These are phyloP conservation scores for Thuidium tamariscinum DNA, from an alignment of 225 moss, liverwort and hornwort genomes.

Conservation along the genomic window DNA sequence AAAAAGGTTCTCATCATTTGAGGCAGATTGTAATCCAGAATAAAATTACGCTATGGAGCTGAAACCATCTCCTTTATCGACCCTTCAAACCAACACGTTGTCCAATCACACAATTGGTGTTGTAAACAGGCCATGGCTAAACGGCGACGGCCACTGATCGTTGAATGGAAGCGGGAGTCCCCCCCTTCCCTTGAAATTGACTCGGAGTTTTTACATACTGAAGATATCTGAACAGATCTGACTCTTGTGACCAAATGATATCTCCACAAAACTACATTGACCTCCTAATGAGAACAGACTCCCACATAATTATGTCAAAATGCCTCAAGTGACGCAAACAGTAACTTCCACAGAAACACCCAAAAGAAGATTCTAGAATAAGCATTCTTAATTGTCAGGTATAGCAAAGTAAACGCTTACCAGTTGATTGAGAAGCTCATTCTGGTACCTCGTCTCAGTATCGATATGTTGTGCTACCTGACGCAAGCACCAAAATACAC, in stretches of 20 bases:
- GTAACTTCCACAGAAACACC: not conserved
- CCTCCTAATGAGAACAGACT: not conserved
- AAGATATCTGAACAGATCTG: not conserved
- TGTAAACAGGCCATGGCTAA: not conserved
- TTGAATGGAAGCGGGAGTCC: not conserved
- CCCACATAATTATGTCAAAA: not conserved
- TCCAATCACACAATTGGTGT: not conserved
- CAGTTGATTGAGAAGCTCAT: slow-evolving; percentile 70
- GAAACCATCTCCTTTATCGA: not conserved
- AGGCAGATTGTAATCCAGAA: not conserved
- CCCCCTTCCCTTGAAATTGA: not conserved
- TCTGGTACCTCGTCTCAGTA: slow-evolving; percentile 64
- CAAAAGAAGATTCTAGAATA: not conserved
- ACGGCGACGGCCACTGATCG: not conserved
- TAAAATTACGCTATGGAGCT: not conserved
- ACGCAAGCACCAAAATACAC: not conserved
- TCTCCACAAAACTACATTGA: not conserved
- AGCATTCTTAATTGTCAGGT: not conserved
- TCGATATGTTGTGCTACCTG: slow-evolving; percentile 57
- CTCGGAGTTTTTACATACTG: too few relatives aligned
- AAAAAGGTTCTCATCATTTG: not conserved
- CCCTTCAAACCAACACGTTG: not conserved
- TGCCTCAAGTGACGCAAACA: not conserved
- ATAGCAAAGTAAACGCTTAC: slow-evolving; percentile 7
- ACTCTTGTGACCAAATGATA: not conserved